Evolutionary conservation across 2,329 filamentous ascomycete genomes (phyloP).

Genomic region (Blastomyces emzantsi): DNA sequence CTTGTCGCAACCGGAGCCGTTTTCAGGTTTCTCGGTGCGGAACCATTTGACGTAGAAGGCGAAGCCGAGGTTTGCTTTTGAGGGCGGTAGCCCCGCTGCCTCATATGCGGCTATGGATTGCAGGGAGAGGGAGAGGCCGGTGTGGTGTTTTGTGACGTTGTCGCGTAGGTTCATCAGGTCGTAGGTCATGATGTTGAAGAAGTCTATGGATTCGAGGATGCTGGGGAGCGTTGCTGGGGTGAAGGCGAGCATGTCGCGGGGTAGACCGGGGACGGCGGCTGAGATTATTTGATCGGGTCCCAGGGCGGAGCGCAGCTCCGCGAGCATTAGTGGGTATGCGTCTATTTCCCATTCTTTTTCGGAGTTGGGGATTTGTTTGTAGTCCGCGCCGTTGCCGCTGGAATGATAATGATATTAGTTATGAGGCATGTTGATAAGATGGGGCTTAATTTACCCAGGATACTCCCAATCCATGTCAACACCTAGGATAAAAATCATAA

Average conservation of each 20-base stretch:
- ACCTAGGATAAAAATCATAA: conserved; percentile 19
- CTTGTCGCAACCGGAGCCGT: conserved; percentile 21
- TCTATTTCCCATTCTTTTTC: conserved; percentile 48
- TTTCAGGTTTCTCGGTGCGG: conserved; percentile 38
- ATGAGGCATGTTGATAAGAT: no score
- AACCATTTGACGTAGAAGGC: conserved; percentile 64
- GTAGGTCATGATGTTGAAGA: conserved; percentile 53
- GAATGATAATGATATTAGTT: neutral
- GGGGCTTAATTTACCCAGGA: conserved; percentile 21
- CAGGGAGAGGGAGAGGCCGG: conserved; percentile 48
- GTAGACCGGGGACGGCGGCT: conserved; percentile 53
- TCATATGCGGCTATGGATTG: conserved; percentile 52
- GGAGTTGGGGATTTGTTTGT: conserved; percentile 49
- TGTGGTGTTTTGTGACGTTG: conserved; percentile 55
- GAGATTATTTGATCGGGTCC: conserved; percentile 49
- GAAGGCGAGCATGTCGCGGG: conserved; percentile 56
- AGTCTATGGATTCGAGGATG: conserved; percentile 42
- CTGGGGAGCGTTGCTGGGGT: conserved; percentile 42
- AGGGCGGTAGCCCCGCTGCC: conserved; percentile 45
- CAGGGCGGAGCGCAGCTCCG: conserved; percentile 46
- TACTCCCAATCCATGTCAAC: conserved; percentile 54
- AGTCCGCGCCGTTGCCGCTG: conserved; percentile 54
- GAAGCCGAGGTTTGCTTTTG: conserved; percentile 56
- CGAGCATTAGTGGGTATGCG: conserved; percentile 49
- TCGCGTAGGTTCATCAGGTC: conserved; percentile 64